A percentile compares a stretch with the other conserved stretches of the same genome.
phyloP scores from a whole-genome alignment of 768 basidiomycete species.

The Suillus alpinus region DNA sequence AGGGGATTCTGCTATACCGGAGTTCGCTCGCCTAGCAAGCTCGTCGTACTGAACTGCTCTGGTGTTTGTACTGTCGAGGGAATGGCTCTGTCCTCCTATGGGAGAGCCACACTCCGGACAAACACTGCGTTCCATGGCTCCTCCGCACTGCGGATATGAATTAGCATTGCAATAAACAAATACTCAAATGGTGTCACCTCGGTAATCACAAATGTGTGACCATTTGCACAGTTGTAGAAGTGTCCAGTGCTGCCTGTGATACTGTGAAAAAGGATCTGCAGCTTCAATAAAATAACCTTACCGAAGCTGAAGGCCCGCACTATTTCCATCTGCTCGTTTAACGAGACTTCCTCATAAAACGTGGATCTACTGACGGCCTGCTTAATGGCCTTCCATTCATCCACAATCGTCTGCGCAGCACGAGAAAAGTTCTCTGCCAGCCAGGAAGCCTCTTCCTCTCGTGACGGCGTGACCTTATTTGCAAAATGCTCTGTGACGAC shows the following conservation, averaged over 20 bases:
- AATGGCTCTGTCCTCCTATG: slow-evolving; percentile 51
- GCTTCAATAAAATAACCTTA: slow-evolving; percentile 19
- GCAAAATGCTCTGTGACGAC: slow-evolving; percentile 7
- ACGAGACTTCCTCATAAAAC: slow-evolving; percentile 51
- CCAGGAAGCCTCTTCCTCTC: slow-evolving; percentile 34
- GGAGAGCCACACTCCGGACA: slow-evolving; percentile 59
- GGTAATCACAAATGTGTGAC: slow-evolving; percentile 58
- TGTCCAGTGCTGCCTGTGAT: slow-evolving; percentile 39
- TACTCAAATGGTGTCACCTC: slow-evolving; percentile 37
- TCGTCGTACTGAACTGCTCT: slow-evolving; percentile 46
- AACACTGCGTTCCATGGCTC: slow-evolving; percentile 42
- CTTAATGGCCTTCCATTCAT: slow-evolving; percentile 44
- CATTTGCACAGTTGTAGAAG: slow-evolving; percentile 54
- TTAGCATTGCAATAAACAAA: not conserved
- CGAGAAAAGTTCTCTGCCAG: slow-evolving; percentile 40
- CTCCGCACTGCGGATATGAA: slow-evolving; percentile 48
- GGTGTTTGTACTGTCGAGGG: slow-evolving; percentile 41
- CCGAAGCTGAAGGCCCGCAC: slow-evolving; percentile 51
- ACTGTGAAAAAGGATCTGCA: not conserved
- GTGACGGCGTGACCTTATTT: slow-evolving; percentile 22
- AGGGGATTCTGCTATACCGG: slow-evolving; percentile 25
- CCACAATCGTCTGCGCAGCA: slow-evolving; percentile 36
- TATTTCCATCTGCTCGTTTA: slow-evolving; percentile 50
- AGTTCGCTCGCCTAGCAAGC: slow-evolving; percentile 28
- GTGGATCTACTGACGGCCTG: slow-evolving; percentile 35